phyloP scores from a whole-genome alignment of 352 stramenopile genomes.

The Pythium chondricola region DNA sequence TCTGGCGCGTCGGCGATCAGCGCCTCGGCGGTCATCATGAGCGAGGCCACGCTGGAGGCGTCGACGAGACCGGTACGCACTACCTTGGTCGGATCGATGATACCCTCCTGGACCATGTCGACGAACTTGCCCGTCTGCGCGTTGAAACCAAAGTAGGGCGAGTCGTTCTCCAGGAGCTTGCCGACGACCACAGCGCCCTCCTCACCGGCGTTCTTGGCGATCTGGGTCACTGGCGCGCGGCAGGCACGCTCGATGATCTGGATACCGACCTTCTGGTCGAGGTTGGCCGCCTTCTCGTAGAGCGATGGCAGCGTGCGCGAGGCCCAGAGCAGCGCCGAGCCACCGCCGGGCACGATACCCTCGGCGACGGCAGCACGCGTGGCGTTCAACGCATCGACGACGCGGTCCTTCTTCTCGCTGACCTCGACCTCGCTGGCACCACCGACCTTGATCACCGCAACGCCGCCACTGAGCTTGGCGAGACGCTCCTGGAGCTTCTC shows the following conservation, averaged over 20 bases:
- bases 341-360: slow-evolving; percentile 98
- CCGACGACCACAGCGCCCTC: slow-evolving; percentile 98
- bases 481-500: slow-evolving; percentile 99
- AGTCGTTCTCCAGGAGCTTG: slow-evolving; percentile 96
- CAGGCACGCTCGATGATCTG: slow-evolving; percentile 96
- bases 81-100: slow-evolving; percentile 98
- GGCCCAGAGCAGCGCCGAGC: slow-evolving; percentile 96
- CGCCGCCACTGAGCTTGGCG: slow-evolving; percentile 97
- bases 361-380: slow-evolving; percentile 98
- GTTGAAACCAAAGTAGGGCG: slow-evolving; percentile 95
- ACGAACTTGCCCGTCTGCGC: slow-evolving; percentile 96
- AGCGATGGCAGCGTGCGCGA: slow-evolving; percentile 89
- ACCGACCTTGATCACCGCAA: slow-evolving; percentile 99
- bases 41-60: slow-evolving; percentile 96
- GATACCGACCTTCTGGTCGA: slow-evolving; percentile 97
- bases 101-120: slow-evolving; percentile 97
- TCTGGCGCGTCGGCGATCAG: slow-evolving; percentile 96
- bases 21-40: slow-evolving; percentile 99
- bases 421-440: slow-evolving; percentile 98
- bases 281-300: slow-evolving; percentile 88
- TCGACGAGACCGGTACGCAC: slow-evolving; percentile 98
- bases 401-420: slow-evolving; percentile 99
- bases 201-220: slow-evolving; percentile 97
- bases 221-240: slow-evolving; percentile 93
- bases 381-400: slow-evolving; percentile 99